A percentile compares a stretch with the other conserved stretches of the same genome.
phyloP scores from a whole-genome alignment of 1,284 basidiomycete genomes.

The Porodaedalea pini region DNA sequence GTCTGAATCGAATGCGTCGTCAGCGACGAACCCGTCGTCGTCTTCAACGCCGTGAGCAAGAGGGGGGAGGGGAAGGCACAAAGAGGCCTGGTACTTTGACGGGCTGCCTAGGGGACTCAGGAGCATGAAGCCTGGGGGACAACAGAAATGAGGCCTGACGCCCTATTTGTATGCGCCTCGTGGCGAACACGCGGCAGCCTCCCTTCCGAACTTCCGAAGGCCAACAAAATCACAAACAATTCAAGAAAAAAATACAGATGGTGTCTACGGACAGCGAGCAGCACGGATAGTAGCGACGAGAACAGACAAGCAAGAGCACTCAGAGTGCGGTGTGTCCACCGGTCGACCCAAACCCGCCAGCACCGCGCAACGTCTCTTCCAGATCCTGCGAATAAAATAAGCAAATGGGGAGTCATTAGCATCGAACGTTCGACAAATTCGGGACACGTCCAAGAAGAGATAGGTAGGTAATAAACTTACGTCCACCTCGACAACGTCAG shows the following conservation, averaged over 20 bases:
- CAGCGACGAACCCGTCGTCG: neutral
- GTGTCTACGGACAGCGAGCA: neutral
- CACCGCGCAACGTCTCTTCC: constrained; percentile 79
- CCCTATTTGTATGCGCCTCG: constrained; percentile 13
- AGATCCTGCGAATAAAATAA: constrained; percentile 57
- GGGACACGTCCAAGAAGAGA: no score
- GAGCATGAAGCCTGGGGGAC: constrained; percentile 8
- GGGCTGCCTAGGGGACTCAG: constrained; percentile 19
- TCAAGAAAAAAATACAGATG: neutral
- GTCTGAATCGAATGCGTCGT: no score
- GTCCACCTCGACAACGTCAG: constrained; percentile 81
- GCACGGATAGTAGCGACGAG: no score
- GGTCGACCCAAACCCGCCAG: constrained; percentile 92
- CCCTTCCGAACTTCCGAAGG: neutral
- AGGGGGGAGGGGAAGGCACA: constrained; percentile 12
- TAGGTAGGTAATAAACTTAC: constrained; percentile 41
- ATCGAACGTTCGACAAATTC: neutral
- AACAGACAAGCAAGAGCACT: no score
- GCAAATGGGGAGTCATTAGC: constrained; percentile 1
- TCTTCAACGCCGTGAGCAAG: constrained; percentile 8
- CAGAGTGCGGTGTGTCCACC: constrained; percentile 66
- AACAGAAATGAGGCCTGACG: neutral
- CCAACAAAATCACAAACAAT: neutral
- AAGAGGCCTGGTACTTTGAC: constrained; percentile 10
- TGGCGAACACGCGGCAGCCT: neutral